Conservation (phyloP, 2,329 filamentous ascomycete genomes). For the Peltaster fructicola region DNA sequence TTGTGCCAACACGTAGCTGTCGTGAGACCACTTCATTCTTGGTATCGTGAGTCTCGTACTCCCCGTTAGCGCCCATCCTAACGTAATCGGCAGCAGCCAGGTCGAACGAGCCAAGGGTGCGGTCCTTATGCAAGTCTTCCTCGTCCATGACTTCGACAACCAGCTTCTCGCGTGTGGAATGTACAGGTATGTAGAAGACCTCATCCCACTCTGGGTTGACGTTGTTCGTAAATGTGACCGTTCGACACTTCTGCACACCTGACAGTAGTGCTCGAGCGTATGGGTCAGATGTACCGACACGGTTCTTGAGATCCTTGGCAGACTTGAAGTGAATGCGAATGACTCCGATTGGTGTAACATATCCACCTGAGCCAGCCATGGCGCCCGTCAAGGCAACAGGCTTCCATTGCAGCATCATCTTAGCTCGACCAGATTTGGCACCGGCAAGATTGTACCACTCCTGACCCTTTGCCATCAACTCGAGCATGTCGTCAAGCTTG, state of each 20-base stretch:
- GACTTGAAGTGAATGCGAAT: conserved; percentile 84
- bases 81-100: conserved; percentile 65
- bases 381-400: conserved; percentile 74
- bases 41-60: conserved; percentile 61
- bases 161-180: conserved; percentile 66
- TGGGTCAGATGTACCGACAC: conserved; percentile 92
- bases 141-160: conserved; percentile 92
- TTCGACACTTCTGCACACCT: conserved; percentile 76
- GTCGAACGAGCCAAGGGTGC: conserved; percentile 68
- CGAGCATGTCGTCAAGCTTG: conserved; percentile 82
- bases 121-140: conserved; percentile 80
- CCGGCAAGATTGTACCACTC: conserved; percentile 89
- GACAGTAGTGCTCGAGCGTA: conserved; percentile 80
- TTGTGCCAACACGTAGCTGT: conserved; percentile 56
- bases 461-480: conserved; percentile 77
- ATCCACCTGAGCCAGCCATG: conserved; percentile 63
- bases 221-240: conserved; percentile 91
- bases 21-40: conserved; percentile 47
- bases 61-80: conserved; percentile 56
- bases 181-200: conserved; percentile 81
- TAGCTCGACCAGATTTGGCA: conserved; percentile 65
- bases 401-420: conserved; percentile 89
- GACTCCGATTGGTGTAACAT: conserved; percentile 83
- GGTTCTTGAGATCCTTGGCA: conserved; percentile 68
- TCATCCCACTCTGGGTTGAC: conserved; percentile 93